A percentile compares a stretch with the other conserved stretches of the same genome.
These are phyloP conservation scores for Thelephora ganbajun DNA, from an alignment of 768 basidiomycete genomes.

Conservation along the genomic window DNA sequence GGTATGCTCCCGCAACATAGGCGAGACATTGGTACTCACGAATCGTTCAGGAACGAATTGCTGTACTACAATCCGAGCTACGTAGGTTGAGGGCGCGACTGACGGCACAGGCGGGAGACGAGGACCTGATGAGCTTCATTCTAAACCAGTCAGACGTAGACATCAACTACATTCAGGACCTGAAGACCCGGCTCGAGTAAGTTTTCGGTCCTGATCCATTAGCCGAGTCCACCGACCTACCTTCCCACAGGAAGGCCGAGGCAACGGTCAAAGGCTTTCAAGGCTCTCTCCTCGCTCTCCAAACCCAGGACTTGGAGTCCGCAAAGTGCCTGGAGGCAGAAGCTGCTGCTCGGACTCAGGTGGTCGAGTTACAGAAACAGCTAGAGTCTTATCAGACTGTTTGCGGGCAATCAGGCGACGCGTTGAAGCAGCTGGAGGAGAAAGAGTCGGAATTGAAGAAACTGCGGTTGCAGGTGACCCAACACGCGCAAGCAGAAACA, in stretches of 20 bases:
- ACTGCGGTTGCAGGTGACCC: constrained; percentile 47
- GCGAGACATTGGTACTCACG: background rate
- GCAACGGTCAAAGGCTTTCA: constrained; percentile 36
- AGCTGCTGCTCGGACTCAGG: constrained; percentile 32
- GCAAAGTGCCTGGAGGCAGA: constrained; percentile 35
- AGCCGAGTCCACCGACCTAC: background rate
- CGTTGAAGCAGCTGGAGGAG: constrained; percentile 40
- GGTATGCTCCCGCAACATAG: constrained; percentile 16
- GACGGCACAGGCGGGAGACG: constrained; percentile 59
- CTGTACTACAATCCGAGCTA: constrained; percentile 56
- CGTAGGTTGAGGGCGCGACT: constrained; percentile 58
- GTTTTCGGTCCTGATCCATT: constrained; percentile 12
- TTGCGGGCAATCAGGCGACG: constrained; percentile 40
- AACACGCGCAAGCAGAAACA: constrained; percentile 59
- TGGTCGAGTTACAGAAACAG: constrained; percentile 30
- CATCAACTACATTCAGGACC: constrained; percentile 31
- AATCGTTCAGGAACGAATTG: constrained; percentile 50
- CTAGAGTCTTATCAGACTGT: constrained; percentile 48
- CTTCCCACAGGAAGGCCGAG: constrained; percentile 34
- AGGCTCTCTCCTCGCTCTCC: constrained; percentile 29
- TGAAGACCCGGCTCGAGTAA: constrained; percentile 45
- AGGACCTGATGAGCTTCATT: constrained; percentile 63
- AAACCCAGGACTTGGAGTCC: constrained; percentile 39
- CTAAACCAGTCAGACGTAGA: constrained; percentile 40
- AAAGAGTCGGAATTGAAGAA: constrained; percentile 58